Conservation (phyloP, 2,329 filamentous ascomycete genomes). For the Penicillium palitans region DNA sequence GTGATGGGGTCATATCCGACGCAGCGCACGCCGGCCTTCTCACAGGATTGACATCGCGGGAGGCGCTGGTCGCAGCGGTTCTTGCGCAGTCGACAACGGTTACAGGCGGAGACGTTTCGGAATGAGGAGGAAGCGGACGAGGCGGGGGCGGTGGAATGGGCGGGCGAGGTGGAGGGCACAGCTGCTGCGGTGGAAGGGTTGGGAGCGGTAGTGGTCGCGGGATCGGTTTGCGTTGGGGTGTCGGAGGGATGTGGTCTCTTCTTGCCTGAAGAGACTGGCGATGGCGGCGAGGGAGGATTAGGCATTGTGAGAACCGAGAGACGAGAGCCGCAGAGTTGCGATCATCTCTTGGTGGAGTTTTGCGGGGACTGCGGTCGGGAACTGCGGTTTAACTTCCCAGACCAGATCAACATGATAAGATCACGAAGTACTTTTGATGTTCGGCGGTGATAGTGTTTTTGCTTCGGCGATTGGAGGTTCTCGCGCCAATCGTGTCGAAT, state of each 20-base stretch:
- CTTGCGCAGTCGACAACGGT: constrained; percentile 86
- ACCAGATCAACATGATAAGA: constrained; percentile 33
- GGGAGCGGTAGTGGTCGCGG: constrained; percentile 19
- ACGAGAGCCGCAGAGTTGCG: constrained; percentile 27
- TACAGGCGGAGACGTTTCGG: constrained; percentile 90
- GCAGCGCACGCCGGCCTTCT: constrained; percentile 87
- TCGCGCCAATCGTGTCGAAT: neutral
- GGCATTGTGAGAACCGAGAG: constrained; percentile 35
- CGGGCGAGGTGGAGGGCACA: constrained; percentile 23
- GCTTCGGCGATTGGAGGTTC: constrained; percentile 7
- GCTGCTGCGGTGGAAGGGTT: constrained; percentile 15
- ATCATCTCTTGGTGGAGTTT: constrained; percentile 35
- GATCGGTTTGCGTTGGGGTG: constrained; percentile 24
- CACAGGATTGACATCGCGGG: constrained; percentile 86
- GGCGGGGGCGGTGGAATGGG: constrained; percentile 27
- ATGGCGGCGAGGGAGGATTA: constrained; percentile 33
- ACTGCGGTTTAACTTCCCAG: constrained; percentile 21
- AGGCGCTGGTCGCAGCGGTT: constrained; percentile 93
- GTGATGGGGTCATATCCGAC: constrained; percentile 96
- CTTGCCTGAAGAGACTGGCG: constrained; percentile 36
- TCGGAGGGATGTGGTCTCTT: constrained; percentile 40
- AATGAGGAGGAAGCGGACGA: constrained; percentile 52
- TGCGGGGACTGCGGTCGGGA: constrained; percentile 26
- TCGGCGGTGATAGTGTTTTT: neutral
- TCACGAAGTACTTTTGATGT: constrained; percentile 6